Evolutionary conservation across 768 basidiomycete species (phyloP), one percentile per base, ranked within the genome.

Genomic region (Postia placenta): DNA sequence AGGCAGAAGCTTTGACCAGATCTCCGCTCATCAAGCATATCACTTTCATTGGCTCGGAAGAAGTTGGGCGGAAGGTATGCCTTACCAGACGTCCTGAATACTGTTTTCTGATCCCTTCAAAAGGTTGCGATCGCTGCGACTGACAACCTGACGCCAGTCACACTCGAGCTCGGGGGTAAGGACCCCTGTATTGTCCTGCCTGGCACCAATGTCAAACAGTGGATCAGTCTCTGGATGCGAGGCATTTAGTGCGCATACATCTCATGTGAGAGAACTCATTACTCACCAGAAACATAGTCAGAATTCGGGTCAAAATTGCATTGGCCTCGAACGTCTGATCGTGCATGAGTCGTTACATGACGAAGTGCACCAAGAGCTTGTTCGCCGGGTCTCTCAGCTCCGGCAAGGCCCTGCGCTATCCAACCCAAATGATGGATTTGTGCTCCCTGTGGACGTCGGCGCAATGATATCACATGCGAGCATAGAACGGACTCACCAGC

Each of bases 261-360:
- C 47, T 40, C 20, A 14, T 44, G n/a, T 7, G 27, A 2, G 2
- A 47, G 24, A 22, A 39, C 42, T 20, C 4, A 26, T 26, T 3
- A 4, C 19, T 40, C n/a, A 28, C 33, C 44, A 22, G 24, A 23
- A 14, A 15, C 28, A 23, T 60, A 93, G 92, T 73, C 92, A 93
- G 73, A 91, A 92, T 51, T 79, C 80, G 44, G 94, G 94, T 19
- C 95, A 97, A 69, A 97, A 97, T 60, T 99, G 95, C 65, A 95
- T 99, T 58, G 95, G 94, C 28, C 89, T 94, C 54, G 95, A 99
- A 65, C 81, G 93, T 2, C 77, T 98, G 55, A 78, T 98, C 40
- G 91, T 98, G 30, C 92, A 93, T 59, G 62, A 70, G 0, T 74
- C 74, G 0, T 85, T 91, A 58, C 87, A 93, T 57, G 80, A 92